phyloP scores from a whole-genome alignment of 202 grass and related monocot genomes.

The Panicum virgatum region DNA sequence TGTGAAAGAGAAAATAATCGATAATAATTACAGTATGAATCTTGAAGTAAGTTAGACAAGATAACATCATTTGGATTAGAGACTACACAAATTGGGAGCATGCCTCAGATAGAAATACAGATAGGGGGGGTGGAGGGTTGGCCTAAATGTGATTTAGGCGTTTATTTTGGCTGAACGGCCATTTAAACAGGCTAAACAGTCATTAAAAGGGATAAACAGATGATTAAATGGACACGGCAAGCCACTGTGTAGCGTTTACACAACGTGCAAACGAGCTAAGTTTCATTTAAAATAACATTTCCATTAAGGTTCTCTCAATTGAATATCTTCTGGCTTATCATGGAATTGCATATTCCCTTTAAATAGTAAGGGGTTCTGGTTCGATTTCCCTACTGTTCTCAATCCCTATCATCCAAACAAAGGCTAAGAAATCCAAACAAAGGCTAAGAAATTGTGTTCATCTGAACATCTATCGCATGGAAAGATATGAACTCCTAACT shows the following conservation, averaged over 20 bases:
- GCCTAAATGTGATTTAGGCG: too few relatives aligned
- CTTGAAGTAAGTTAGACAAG: constrained; percentile 11
- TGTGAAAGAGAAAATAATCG: neutral
- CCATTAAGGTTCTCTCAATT: constrained; percentile 7
- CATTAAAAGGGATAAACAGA: too few relatives aligned
- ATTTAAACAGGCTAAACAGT: too few relatives aligned
- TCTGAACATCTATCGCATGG: neutral
- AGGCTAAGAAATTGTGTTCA: neutral
- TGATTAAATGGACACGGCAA: too few relatives aligned
- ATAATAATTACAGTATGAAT: neutral
- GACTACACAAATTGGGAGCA: constrained; percentile 22
- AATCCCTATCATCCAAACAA: neutral
- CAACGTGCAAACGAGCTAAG: too few relatives aligned
- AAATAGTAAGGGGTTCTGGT: neutral
- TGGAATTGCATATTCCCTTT: constrained; percentile 11
- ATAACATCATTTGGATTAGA: neutral
- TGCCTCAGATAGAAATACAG: constrained; percentile 7
- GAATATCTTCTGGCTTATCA: constrained; percentile 15
- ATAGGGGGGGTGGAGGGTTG: neutral
- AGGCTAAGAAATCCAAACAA: neutral
- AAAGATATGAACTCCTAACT: neutral
- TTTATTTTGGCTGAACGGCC: too few relatives aligned
- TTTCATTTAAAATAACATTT: constrained; percentile 15
- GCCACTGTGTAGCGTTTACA: too few relatives aligned
- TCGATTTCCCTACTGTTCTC: neutral